These are phyloP conservation scores for Penicillium ucsense DNA, from an alignment of 495 filamentous ascomycete species.

Conservation along the genomic window DNA sequence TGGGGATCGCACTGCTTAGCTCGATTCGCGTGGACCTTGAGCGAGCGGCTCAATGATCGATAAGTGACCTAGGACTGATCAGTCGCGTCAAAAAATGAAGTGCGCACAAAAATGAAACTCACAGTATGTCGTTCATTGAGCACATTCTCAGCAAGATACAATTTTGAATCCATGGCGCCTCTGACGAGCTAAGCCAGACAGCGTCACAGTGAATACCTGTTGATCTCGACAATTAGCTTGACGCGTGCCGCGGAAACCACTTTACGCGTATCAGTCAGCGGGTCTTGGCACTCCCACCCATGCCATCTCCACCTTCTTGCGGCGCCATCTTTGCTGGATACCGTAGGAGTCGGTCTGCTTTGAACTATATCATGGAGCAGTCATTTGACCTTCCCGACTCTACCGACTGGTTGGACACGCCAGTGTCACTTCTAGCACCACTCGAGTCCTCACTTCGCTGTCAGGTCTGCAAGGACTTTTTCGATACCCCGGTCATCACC, in stretches of 20 bases:
- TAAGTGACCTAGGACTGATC: slow-evolving; percentile 61
- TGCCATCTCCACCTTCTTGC: slow-evolving; percentile 7
- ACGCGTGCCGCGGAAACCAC: slow-evolving; percentile 34
- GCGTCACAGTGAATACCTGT: too few relatives aligned
- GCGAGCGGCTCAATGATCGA: slow-evolving; percentile 64
- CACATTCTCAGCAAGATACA: slow-evolving; percentile 64
- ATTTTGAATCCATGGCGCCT: slow-evolving; percentile 45
- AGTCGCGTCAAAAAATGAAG: not conserved
- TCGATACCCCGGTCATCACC: slow-evolving; percentile 84
- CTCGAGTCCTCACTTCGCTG: slow-evolving; percentile 86
- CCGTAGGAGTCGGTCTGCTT: not conserved
- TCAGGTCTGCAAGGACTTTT: slow-evolving; percentile 97
- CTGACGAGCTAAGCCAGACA: not conserved
- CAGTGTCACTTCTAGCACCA: slow-evolving; percentile 56
- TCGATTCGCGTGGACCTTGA: slow-evolving; percentile 71
- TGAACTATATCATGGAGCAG: slow-evolving; percentile 25
- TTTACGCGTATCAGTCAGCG: slow-evolving; percentile 44
- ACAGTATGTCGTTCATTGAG: slow-evolving; percentile 70
- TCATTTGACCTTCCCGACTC: slow-evolving; percentile 68
- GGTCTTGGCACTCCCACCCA: slow-evolving; percentile 26
- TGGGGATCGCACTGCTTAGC: slow-evolving; percentile 60
- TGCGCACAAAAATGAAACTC: slow-evolving; percentile 16
- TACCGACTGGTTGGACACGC: slow-evolving; percentile 86
- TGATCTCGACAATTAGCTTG: slow-evolving; percentile 5
- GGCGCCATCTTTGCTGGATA: not conserved